Percentiles rank a stretch among this genome's conserved stretches.
Evolutionary conservation across 176 grass and related monocot species (phyloP).

Genomic region (Carex myosuroides): DNA sequence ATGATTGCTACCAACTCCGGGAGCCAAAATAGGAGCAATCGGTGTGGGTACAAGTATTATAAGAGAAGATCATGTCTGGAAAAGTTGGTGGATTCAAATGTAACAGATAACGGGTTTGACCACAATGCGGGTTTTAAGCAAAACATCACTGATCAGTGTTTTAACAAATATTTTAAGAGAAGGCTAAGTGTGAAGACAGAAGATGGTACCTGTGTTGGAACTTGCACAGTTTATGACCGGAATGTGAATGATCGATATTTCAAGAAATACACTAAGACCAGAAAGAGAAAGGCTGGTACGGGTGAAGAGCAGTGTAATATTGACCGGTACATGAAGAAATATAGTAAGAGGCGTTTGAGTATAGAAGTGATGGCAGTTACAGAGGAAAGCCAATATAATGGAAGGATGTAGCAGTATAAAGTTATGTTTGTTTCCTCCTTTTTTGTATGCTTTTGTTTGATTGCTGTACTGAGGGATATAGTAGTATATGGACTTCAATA

Average conservation of each 20-base stretch:
- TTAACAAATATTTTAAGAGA: constrained; percentile 7
- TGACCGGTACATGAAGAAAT: constrained; percentile 14
- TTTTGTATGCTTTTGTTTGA: not conserved
- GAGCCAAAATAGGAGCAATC: not conserved
- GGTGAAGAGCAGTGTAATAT: not conserved
- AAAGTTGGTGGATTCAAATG: not conserved
- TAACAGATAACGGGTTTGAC: not conserved
- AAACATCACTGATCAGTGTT: not conserved
- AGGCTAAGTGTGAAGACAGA: constrained; percentile 10
- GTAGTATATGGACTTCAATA: too few species aligned
- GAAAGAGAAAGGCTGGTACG: not conserved
- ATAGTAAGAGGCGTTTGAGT: constrained; percentile 3
- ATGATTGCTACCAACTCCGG: not conserved
- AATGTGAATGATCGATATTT: constrained; percentile 7
- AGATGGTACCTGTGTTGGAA: constrained; percentile 12
- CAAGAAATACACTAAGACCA: constrained; percentile 12
- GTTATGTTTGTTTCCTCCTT: not conserved
- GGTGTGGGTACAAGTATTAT: not conserved
- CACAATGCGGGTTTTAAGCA: not conserved
- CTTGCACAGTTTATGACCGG: not conserved
- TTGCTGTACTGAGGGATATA: not conserved
- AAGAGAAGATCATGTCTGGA: constrained; percentile 1
- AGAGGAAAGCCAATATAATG: constrained; percentile 14
- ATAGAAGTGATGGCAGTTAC: not conserved
- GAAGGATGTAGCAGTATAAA: not conserved